Conservation (phyloP, 1,139 yeast species). For the Yamadazyma spencermartinsiae region DNA sequence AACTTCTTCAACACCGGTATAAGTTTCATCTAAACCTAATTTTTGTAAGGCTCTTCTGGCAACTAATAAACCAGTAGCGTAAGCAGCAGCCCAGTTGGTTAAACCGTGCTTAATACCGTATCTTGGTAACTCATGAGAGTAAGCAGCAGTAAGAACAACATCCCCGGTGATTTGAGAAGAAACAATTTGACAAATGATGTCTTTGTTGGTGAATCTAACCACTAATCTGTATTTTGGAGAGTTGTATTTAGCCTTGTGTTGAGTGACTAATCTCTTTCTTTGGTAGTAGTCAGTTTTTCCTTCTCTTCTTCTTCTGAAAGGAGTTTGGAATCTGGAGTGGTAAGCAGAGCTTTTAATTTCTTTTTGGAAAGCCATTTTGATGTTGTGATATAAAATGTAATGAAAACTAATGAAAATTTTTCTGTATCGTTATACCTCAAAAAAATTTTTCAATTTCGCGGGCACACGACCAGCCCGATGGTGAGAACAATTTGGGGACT, state of each 20-base stretch:
- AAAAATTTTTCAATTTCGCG: conserved; percentile 3
- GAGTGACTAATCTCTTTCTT: conserved; percentile 99
- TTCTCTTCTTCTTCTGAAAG: conserved; percentile 99
- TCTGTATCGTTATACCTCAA: neutral
- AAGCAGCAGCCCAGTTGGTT: conserved; percentile 99
- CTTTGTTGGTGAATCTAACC: conserved; percentile 99
- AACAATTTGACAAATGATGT: conserved; percentile 95
- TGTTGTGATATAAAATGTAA: conserved; percentile 5
- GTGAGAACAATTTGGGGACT: neutral
- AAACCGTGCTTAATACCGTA: conserved; percentile 99
- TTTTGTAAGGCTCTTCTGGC: conserved; percentile 99
- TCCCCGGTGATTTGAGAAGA: conserved; percentile 98
- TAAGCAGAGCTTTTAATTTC: conserved; percentile 77
- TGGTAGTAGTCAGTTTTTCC: conserved; percentile 99
- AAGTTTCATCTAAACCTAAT: conserved; percentile 97
- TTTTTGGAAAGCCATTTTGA: conserved; percentile 14
- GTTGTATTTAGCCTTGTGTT: conserved; percentile 99
- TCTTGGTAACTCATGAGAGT: conserved; percentile 97
- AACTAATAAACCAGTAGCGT: conserved; percentile 97
- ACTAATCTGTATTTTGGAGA: conserved; percentile 99
- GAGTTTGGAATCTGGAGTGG: conserved; percentile 99
- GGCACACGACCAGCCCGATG: conserved; percentile 2
- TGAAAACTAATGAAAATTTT: conserved; percentile 7
- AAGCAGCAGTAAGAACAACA: conserved; percentile 94
- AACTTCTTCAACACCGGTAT: conserved; percentile 98